Evolutionary conservation across 352 stramenopile genomes (phyloP).

Genomic region (Phytophthora fragariae): DNA sequence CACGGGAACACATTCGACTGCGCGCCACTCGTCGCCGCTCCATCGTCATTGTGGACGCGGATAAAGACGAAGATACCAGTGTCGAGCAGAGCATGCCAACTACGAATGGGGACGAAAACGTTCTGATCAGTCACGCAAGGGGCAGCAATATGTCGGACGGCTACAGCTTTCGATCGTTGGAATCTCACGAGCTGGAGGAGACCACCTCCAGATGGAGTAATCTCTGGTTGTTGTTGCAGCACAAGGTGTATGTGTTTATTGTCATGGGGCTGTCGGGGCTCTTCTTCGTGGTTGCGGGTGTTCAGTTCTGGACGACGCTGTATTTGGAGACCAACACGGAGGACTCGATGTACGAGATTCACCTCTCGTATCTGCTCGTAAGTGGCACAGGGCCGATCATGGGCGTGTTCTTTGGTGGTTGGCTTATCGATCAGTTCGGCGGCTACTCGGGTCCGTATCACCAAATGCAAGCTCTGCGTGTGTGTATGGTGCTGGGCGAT

Average conservation of each 20-base stretch:
- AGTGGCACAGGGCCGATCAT: constrained; percentile 81
- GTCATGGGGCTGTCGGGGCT: constrained; percentile 82
- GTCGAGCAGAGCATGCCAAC: constrained; percentile 37
- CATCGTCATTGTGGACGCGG: constrained; percentile 70
- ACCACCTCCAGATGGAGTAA: constrained; percentile 52
- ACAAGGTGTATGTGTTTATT: constrained; percentile 80
- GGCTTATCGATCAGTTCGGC: constrained; percentile 82
- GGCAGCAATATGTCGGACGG: constrained; percentile 14
- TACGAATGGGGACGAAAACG: constrained; percentile 39
- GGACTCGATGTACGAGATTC: constrained; percentile 83
- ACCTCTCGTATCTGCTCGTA: constrained; percentile 77
- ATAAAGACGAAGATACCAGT: constrained; percentile 49
- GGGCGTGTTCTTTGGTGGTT: constrained; percentile 88
- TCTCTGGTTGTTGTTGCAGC: constrained; percentile 57
- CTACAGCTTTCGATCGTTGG: constrained; percentile 29
- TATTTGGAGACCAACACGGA: constrained; percentile 85
- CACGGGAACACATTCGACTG: constrained; percentile 70
- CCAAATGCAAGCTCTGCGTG: constrained; percentile 69
- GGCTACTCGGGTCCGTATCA: constrained; percentile 77
- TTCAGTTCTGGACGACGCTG: constrained; percentile 89
- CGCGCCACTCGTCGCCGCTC: constrained; percentile 60
- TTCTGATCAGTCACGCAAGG: constrained; percentile 32
- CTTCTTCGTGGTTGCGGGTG: constrained; percentile 83
- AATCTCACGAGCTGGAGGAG: constrained; percentile 25
- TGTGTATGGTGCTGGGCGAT: constrained; percentile 77